Percentiles rank a stretch among this genome's conserved stretches.
These are phyloP conservation scores for Amphicarpaea edgeworthii DNA, from an alignment of 306 rosid genomes.

Conservation along the genomic window DNA sequence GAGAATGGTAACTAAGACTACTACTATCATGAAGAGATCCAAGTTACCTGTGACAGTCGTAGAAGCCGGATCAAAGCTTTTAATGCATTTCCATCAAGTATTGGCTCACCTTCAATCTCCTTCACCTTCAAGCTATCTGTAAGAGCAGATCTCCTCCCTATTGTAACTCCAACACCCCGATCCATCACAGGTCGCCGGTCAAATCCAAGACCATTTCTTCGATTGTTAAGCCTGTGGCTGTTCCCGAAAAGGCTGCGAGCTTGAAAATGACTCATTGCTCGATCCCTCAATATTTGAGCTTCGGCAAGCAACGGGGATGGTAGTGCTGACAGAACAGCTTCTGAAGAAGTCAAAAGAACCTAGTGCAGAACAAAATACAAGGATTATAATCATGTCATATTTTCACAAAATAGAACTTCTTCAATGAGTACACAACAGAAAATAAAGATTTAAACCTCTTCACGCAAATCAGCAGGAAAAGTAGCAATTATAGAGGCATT, in stretches of 20 bases:
- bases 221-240: slow-evolving; percentile 77
- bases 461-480: slow-evolving; percentile 98
- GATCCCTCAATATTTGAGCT: slow-evolving; percentile 95
- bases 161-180: slow-evolving; percentile 93
- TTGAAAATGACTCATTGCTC: slow-evolving; percentile 98
- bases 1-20: slow-evolving; percentile 23
- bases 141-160: slow-evolving; percentile 81
- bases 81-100: slow-evolving; percentile 84
- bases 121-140: slow-evolving; percentile 78
- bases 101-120: slow-evolving; percentile 93
- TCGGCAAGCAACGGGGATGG: slow-evolving; percentile 96
- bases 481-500: slow-evolving; percentile 98
- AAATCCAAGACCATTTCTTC: slow-evolving; percentile 95
- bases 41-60: slow-evolving; percentile 88
- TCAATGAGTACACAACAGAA: slow-evolving; percentile 21
- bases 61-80: slow-evolving; percentile 92
- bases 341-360: slow-evolving; percentile 98
- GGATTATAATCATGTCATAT: slow-evolving; percentile 37
- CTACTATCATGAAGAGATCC: slow-evolving; percentile 39
- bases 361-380: slow-evolving; percentile 47
- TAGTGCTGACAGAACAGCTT: slow-evolving; percentile 93
- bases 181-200: slow-evolving; percentile 89
- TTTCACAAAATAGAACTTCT: slow-evolving; percentile 33
- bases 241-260: slow-evolving; percentile 89
- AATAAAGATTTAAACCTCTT: slow-evolving; percentile 75